Conservation (phyloP, 176 grass and related monocot species). For the Pharus latifolius region DNA sequence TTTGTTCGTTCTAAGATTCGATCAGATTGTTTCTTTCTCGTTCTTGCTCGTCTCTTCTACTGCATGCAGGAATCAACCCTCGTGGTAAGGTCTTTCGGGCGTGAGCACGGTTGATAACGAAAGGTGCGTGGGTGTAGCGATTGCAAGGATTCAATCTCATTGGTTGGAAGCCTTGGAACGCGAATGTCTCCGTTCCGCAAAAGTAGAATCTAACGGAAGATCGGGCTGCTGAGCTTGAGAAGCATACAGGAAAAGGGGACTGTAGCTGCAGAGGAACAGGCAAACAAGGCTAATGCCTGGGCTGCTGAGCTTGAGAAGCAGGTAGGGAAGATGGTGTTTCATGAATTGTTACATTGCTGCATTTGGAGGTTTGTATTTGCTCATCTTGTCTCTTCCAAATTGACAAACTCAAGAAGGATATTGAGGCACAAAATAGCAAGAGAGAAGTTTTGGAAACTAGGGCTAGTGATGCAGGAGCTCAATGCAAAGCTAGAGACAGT, state of each 20-base stretch:
- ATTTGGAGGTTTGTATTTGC: neutral
- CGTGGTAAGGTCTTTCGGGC: too few species aligned
- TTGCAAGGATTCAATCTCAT: too few species aligned
- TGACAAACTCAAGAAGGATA: constrained; percentile 51
- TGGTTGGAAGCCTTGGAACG: too few species aligned
- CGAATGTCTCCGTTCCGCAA: too few species aligned
- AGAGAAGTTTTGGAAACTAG: constrained; percentile 42
- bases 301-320: constrained; percentile 59
- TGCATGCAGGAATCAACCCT: too few species aligned
- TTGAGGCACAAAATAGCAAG: constrained; percentile 35
- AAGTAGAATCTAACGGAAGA: too few species aligned
- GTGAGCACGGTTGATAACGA: too few species aligned
- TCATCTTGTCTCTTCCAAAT: constrained; percentile 29
- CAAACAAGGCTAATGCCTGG: constrained; percentile 28
- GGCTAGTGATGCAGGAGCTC: constrained; percentile 42
- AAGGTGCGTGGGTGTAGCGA: too few species aligned
- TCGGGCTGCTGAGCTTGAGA: too few species aligned
- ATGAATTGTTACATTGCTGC: neutral
- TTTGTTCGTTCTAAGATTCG: neutral
- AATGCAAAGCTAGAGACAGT: constrained; percentile 58
- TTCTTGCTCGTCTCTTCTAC: too few species aligned
- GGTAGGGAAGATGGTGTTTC: constrained; percentile 26
- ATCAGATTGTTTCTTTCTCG: too few species aligned
- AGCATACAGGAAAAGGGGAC: constrained; percentile 37
- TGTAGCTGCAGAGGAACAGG: constrained; percentile 44